These are phyloP conservation scores for Odontarrhena argentea DNA, from an alignment of 345 rosid genomes.

Conservation along the genomic window DNA sequence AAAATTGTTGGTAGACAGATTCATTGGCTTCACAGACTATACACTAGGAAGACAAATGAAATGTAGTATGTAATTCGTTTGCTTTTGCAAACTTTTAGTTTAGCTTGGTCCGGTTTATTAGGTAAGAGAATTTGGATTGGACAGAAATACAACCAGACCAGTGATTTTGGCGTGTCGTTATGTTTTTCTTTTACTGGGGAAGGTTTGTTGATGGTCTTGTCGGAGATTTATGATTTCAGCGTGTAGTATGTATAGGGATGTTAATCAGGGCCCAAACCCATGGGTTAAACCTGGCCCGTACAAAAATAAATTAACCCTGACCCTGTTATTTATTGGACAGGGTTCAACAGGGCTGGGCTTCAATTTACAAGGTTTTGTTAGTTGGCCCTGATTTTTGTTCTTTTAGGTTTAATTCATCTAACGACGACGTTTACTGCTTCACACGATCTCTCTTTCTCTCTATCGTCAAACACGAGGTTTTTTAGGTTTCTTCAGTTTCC, in stretches of 20 bases:
- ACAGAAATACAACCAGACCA: slow-evolving; percentile 13
- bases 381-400: too few species aligned
- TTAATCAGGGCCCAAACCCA: too few species aligned
- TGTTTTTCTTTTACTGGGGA: slow-evolving; percentile 3
- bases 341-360: too few species aligned
- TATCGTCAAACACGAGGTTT: too few species aligned
- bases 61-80: neutral
- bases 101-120: slow-evolving; percentile 10
- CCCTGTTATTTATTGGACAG: slow-evolving; percentile 28
- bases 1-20: slow-evolving; percentile 5
- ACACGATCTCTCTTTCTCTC: too few species aligned
- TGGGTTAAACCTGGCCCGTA: slow-evolving; percentile 3
- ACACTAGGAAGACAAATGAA: neutral
- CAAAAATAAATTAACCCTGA: neutral
- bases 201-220: neutral
- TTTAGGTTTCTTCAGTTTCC: too few species aligned
- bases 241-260: neutral
- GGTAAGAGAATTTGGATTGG: neutral
- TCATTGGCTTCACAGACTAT: slow-evolving; percentile 14
- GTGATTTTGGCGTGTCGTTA: slow-evolving; percentile 20
- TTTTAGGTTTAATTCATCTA: too few species aligned
- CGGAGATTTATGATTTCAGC: neutral
- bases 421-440: too few species aligned
- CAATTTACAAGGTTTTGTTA: too few species aligned
- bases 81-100: slow-evolving; percentile 16